These are phyloP conservation scores for Petunia secreta DNA, from an alignment of 257 asterid genomes.

Conservation along the genomic window DNA sequence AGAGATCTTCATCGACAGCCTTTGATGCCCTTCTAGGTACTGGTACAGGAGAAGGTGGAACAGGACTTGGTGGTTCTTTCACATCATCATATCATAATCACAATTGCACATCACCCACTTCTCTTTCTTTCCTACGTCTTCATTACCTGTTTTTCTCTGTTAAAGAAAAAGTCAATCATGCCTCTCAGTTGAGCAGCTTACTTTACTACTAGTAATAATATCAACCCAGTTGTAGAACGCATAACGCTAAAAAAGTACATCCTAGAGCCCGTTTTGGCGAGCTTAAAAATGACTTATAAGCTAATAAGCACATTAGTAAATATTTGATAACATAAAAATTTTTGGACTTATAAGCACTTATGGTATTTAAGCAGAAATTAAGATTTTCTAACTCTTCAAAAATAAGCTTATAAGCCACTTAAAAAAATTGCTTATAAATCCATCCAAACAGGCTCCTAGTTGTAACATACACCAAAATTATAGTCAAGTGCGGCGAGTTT, in stretches of 20 bases:
- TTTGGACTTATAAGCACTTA: too few relatives aligned
- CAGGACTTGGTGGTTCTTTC: slow-evolving; percentile 35
- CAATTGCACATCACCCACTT: slow-evolving; percentile 57
- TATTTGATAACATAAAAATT: too few relatives aligned
- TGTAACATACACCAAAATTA: too few relatives aligned
- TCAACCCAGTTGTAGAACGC: neutral
- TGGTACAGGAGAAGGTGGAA: slow-evolving; percentile 35
- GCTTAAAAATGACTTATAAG: too few relatives aligned
- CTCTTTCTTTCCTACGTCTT: slow-evolving; percentile 36
- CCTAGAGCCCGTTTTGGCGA: too few relatives aligned
- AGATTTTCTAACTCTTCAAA: too few relatives aligned
- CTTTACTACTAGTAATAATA: neutral
- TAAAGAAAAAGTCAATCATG: neutral
- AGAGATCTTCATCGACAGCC: slow-evolving; percentile 83
- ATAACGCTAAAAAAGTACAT: neutral
- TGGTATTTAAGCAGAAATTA: too few relatives aligned
- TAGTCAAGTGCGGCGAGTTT: too few relatives aligned
- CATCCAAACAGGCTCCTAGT: too few relatives aligned
- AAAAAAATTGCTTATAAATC: too few relatives aligned
- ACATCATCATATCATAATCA: slow-evolving; percentile 48
- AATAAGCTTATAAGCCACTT: too few relatives aligned
- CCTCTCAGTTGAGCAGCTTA: neutral
- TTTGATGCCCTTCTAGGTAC: slow-evolving; percentile 46
- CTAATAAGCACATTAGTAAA: neutral
- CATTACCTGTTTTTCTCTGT: slow-evolving; percentile 45